Conservation (phyloP, 2,329 filamentous ascomycete species). For the Pseudopyrenochaeta lycopersici region DNA sequence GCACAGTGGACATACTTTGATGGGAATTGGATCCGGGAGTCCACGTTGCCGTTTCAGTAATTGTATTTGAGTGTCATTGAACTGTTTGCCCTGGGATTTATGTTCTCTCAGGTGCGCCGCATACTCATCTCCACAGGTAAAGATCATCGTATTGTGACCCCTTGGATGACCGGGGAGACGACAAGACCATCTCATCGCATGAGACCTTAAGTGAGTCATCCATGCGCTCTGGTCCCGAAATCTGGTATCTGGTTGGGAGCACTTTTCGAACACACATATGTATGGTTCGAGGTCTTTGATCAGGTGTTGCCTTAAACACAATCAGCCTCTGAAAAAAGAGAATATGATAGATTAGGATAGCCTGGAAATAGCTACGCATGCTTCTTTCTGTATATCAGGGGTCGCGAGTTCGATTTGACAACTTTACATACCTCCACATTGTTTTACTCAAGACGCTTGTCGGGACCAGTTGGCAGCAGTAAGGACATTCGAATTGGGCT, state of each 20-base stretch:
- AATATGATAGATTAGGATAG: neutral
- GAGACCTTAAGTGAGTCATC: neutral
- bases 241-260: neutral
- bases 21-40: neutral
- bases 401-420: no score
- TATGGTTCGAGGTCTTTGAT: neutral
- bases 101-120: neutral
- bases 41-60: neutral
- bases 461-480: neutral
- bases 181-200: neutral
- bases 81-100: neutral
- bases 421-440: neutral
- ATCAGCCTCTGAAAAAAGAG: neutral
- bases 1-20: neutral
- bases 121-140: neutral
- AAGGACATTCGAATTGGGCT: neutral
- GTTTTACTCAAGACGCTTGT: neutral
- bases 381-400: neutral
- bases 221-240: neutral
- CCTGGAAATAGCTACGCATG: neutral
- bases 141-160: neutral
- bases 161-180: neutral
- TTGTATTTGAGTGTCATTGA: neutral
- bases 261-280: neutral
- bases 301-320: neutral